These are phyloP conservation scores for Forsythia viridissima DNA, from an alignment of 257 asterid genomes.

Conservation along the genomic window DNA sequence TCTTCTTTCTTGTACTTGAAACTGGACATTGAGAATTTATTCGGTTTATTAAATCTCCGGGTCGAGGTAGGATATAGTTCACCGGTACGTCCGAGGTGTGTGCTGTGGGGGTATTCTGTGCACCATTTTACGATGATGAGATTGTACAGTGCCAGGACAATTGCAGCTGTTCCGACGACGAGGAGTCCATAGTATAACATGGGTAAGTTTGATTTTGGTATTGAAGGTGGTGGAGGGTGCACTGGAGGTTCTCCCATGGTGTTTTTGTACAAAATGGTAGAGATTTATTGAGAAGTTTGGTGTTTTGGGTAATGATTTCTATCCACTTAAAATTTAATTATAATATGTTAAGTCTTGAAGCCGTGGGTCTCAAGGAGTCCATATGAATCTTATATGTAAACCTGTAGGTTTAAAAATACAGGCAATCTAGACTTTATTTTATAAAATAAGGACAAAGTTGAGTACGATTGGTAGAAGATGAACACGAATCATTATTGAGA, in stretches of 20 bases:
- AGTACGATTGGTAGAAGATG: neutral
- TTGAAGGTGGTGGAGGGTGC: conserved; percentile 14
- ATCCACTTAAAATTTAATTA: conserved; percentile 12
- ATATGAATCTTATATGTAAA: neutral
- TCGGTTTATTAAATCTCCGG: conserved; percentile 21
- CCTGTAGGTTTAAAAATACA: conserved; percentile 12
- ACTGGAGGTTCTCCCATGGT: conserved; percentile 36
- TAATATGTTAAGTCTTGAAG: neutral
- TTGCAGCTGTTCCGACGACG: conserved; percentile 41
- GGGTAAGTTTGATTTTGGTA: conserved; percentile 28
- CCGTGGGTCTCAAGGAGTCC: neutral
- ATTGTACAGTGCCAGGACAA: conserved; percentile 46
- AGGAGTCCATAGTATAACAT: conserved; percentile 56
- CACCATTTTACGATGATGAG: conserved; percentile 43
- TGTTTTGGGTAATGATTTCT: conserved; percentile 10
- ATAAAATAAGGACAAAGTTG: neutral
- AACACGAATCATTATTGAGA: neutral
- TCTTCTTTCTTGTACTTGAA: conserved; percentile 57
- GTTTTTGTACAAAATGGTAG: neutral
- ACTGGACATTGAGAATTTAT: conserved; percentile 30
- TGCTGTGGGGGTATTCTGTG: neutral
- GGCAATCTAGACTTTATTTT: neutral
- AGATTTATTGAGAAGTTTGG: conserved; percentile 2
- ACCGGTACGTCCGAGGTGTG: neutral
- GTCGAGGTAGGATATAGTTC: conserved; percentile 1